Base-by-base conservation (phyloP, 2,329 filamentous ascomycete species). In the Alternaria sp. region DNA sequence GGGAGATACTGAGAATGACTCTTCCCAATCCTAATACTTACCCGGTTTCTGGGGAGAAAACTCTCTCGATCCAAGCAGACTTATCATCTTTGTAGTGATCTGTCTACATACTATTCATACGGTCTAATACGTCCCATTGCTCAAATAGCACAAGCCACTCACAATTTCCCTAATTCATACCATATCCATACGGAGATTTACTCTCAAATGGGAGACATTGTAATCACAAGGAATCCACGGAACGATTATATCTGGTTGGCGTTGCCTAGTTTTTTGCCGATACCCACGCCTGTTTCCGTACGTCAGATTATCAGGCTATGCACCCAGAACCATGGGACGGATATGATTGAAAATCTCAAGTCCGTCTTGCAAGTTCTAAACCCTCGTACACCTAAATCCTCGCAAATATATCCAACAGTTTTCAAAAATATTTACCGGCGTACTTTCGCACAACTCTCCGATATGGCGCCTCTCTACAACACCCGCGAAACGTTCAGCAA, bases 401-500 rank as follows among this genome's bases (percentile, higher is more conserved):
- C 5, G 14, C 21, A 36, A 11, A 10, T n/a, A 5, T 0, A 14
- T 11, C 17, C 1, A 48, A n/a, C 13, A 36, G 4, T 0, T 48
- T 2, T 10, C 5, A 8, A 4, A 24, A 1, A 34, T 26, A 33
- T 21, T 26, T 14, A 0, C 2, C 13, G 23, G 24, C 29, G 2
- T 23, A 46, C 29, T 14, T 7, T n/a, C 29, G 11, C 14, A 21
- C 46, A 26, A 37, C 8, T 5, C 11, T 10, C 1, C 23, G 23
- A 29, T 21, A 50, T 50, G 48, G 33, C 33, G 21, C 24, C 48
- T 14, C 48, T 50, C n/a, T 50, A 39, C 34, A 26, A 26, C 23
- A 50, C 48, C 9, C 48, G 48, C 24, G 48, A 50, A 21, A 23
- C 33, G 2, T 50, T 50, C 24, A 50, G 48, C 33, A 39, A 26